These are phyloP conservation scores for Leptosphaerulina australis DNA, from an alignment of 2,329 filamentous ascomycete genomes.

Conservation along the genomic window DNA sequence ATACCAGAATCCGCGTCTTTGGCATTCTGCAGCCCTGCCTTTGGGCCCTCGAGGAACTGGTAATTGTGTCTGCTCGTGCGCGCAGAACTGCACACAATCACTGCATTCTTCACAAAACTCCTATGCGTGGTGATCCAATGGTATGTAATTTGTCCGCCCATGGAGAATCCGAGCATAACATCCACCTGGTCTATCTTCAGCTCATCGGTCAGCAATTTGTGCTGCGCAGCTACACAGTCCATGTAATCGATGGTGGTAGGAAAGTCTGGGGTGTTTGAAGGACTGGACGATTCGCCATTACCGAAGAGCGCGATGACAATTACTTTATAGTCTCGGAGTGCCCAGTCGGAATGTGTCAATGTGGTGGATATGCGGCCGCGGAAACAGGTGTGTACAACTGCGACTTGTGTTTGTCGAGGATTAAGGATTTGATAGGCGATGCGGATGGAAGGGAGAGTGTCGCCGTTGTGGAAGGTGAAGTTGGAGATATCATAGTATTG, in stretches of 20 bases:
- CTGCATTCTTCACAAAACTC: constrained; percentile 50
- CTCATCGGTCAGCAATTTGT: constrained; percentile 49
- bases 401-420: constrained; percentile 29
- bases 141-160: constrained; percentile 62
- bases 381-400: constrained; percentile 62
- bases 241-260: constrained; percentile 54
- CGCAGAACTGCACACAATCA: constrained; percentile 60
- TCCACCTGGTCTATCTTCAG: constrained; percentile 54
- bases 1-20: constrained; percentile 46
- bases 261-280: constrained; percentile 57
- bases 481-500: constrained; percentile 24
- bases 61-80: constrained; percentile 60
- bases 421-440: constrained; percentile 37
- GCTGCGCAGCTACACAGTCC: constrained; percentile 61
- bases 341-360: constrained; percentile 53
- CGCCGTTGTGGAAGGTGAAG: constrained; percentile 30
- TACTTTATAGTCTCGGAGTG: constrained; percentile 56
- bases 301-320: constrained; percentile 60
- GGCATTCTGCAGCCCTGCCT: constrained; percentile 54
- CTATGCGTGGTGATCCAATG: constrained; percentile 60
- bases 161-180: constrained; percentile 61
- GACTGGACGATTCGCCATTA: constrained; percentile 61
- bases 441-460: constrained; percentile 19
- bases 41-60: constrained; percentile 62
- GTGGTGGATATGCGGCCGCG: constrained; percentile 59